Evolutionary conservation across 176 grass and related monocot genomes (phyloP).

Genomic region (Poa pratensis): DNA sequence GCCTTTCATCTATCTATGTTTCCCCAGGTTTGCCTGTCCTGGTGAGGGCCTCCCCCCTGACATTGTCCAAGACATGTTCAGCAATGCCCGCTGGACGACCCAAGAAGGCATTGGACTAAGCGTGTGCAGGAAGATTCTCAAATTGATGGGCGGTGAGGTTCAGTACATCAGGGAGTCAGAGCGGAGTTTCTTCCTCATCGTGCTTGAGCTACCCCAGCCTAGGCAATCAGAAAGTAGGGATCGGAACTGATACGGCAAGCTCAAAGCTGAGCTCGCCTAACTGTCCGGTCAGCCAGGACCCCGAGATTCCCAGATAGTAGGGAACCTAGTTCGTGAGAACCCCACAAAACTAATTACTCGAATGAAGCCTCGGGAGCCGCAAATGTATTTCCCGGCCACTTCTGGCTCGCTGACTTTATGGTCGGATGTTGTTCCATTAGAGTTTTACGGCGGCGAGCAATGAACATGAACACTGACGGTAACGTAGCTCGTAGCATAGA

Average conservation of each 20-base stretch:
- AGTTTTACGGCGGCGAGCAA: constrained; percentile 35
- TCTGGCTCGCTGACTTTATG: neutral
- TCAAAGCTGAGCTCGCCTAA: constrained; percentile 21
- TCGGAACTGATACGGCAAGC: constrained; percentile 42
- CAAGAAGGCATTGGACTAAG: constrained; percentile 86
- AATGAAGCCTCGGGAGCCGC: constrained; percentile 8
- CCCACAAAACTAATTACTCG: constrained; percentile 28
- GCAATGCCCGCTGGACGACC: constrained; percentile 75
- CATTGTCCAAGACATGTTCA: constrained; percentile 95
- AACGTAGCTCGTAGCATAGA: constrained; percentile 42
- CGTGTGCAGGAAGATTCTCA: constrained; percentile 78
- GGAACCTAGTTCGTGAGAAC: constrained; percentile 35
- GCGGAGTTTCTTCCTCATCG: constrained; percentile 83
- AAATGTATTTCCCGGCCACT: constrained; percentile 3
- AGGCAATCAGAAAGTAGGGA: constrained; percentile 52
- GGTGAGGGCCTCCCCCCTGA: constrained; percentile 89
- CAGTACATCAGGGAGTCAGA: constrained; percentile 95
- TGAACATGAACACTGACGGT: constrained; percentile 45
- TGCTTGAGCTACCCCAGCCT: constrained; percentile 70
- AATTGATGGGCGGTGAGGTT: constrained; percentile 94
- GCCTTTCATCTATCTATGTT: constrained; percentile 12
- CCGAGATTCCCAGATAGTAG: constrained; percentile 29
- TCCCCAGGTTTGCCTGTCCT: constrained; percentile 79
- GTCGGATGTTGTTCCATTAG: constrained; percentile 23
- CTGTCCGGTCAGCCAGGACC: constrained; percentile 30